Conservation (phyloP, 2,329 filamentous ascomycete genomes). For the Epichloe glyceriae region DNA sequence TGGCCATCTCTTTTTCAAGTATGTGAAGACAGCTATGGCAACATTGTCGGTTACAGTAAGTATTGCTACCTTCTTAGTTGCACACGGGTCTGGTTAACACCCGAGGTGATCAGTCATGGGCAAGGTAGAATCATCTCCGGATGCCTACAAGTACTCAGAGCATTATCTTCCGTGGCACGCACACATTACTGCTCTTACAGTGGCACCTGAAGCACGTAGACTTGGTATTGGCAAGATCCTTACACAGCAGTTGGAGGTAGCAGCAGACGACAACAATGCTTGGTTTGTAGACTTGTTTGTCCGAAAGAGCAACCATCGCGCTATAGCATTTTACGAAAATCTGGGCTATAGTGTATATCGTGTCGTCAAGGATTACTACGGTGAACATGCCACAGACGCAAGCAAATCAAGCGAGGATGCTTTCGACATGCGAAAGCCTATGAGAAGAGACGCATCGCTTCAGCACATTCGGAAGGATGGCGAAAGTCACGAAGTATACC, state of each 20-base stretch:
- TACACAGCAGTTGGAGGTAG: constrained; percentile 67
- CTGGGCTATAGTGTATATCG: constrained; percentile 90
- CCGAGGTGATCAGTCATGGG: constrained; percentile 65
- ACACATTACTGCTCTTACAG: constrained; percentile 90
- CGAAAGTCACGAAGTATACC: constrained; percentile 62
- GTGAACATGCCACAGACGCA: constrained; percentile 60
- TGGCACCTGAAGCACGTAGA: constrained; percentile 73
- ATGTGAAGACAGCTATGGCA: constrained; percentile 73
- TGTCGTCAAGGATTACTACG: constrained; percentile 84
- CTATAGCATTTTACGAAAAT: constrained; percentile 76
- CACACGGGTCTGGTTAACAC: constrained; percentile 13
- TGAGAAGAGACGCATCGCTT: constrained; percentile 63
- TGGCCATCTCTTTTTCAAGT: constrained; percentile 94
- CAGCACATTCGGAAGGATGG: constrained; percentile 73
- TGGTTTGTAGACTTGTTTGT: constrained; percentile 98
- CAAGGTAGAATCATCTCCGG: constrained; percentile 80
- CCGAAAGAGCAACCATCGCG: constrained; percentile 72
- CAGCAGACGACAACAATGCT: constrained; percentile 66
- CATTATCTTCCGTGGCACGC: constrained; percentile 99
- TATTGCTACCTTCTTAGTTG: constrained; percentile 2
- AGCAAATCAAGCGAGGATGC: constrained; percentile 65
- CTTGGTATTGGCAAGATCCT: constrained; percentile 78
- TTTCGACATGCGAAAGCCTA: constrained; percentile 91
- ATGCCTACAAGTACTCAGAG: constrained; percentile 59
- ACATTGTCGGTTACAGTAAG: constrained; percentile 88